A percentile compares a stretch with the other conserved stretches of the same genome.
These are phyloP conservation scores for Populus nigra DNA, from an alignment of 345 rosid genomes.

Conservation along the genomic window DNA sequence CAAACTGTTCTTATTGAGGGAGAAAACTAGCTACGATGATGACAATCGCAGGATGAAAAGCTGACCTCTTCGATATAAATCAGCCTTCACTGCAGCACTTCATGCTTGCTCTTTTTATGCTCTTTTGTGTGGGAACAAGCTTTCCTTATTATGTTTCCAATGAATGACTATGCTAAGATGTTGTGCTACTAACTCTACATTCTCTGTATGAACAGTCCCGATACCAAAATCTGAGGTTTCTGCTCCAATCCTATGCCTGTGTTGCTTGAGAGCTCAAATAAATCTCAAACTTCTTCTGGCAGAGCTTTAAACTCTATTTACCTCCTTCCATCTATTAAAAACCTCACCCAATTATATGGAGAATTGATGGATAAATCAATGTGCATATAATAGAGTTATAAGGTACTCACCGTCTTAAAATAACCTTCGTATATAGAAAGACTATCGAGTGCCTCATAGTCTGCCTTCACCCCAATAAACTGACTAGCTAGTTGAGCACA, in stretches of 20 bases:
- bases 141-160: not conserved
- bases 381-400: not conserved
- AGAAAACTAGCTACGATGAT: not conserved
- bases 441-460: conserved; percentile 81
- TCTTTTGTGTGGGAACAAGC: not conserved
- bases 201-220: conserved; percentile 27
- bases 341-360: not conserved
- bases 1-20: not conserved
- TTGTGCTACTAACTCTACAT: conserved; percentile 25
- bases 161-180: not conserved
- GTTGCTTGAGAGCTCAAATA: not conserved
- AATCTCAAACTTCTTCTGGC: not conserved
- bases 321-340: not conserved
- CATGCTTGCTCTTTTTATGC: not conserved
- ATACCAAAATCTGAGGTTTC: conserved; percentile 27
- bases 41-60: not conserved
- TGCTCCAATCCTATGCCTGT: conserved; percentile 2
- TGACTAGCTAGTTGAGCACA: conserved; percentile 85
- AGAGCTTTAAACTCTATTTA: not conserved
- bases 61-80: not conserved
- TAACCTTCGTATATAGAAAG: conserved; percentile 74
- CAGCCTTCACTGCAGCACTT: not conserved
- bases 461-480: conserved; percentile 73
- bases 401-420: conserved; percentile 53
- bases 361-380: not conserved